Percentiles rank a stretch among this genome's conserved stretches.
Conservation (phyloP, 345 rosid genomes). For the Orychophragmus violaceus region DNA sequence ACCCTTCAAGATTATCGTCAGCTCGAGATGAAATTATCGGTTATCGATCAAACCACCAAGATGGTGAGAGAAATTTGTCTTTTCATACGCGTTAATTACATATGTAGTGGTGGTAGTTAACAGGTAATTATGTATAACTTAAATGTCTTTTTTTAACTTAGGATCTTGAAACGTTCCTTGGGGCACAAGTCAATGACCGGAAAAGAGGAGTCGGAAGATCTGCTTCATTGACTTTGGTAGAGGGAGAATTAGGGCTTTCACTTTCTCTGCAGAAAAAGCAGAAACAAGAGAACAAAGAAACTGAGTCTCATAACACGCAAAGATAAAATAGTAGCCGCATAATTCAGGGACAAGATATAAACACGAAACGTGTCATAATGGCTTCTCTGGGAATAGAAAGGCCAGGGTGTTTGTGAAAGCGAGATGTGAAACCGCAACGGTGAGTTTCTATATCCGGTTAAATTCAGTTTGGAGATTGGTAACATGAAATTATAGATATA, state of each 20-base stretch:
- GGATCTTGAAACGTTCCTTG: slow-evolving; percentile 26
- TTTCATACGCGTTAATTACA: background rate
- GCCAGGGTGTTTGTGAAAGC: slow-evolving; percentile 83
- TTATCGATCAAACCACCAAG: slow-evolving; percentile 16
- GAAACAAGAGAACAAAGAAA: slow-evolving; percentile 18
- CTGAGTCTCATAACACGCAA: slow-evolving; percentile 9
- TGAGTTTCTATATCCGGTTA: slow-evolving; percentile 17
- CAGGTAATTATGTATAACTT: background rate
- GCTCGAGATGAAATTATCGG: slow-evolving; percentile 31
- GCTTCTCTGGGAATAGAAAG: slow-evolving; percentile 42
- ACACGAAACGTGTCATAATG: slow-evolving; percentile 3
- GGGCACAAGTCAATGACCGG: slow-evolving; percentile 3
- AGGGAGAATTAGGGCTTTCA: slow-evolving; percentile 26
- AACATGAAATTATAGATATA: background rate
- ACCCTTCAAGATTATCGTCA: slow-evolving; percentile 28
- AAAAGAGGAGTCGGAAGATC: slow-evolving; percentile 21
- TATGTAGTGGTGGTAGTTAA: background rate
- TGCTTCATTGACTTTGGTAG: background rate
- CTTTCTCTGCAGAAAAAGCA: slow-evolving; percentile 21
- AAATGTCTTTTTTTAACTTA: background rate
- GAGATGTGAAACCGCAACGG: slow-evolving; percentile 78
- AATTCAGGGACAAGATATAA: background rate
- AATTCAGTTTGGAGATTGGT: background rate
- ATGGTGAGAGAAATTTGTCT: slow-evolving; percentile 16
- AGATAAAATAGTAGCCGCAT: slow-evolving; percentile 6